A percentile compares a stretch with the other conserved stretches of the same genome.
Evolutionary conservation across 2,329 filamentous ascomycete genomes (phyloP).

Genomic region (Verticillium tricorpus): DNA sequence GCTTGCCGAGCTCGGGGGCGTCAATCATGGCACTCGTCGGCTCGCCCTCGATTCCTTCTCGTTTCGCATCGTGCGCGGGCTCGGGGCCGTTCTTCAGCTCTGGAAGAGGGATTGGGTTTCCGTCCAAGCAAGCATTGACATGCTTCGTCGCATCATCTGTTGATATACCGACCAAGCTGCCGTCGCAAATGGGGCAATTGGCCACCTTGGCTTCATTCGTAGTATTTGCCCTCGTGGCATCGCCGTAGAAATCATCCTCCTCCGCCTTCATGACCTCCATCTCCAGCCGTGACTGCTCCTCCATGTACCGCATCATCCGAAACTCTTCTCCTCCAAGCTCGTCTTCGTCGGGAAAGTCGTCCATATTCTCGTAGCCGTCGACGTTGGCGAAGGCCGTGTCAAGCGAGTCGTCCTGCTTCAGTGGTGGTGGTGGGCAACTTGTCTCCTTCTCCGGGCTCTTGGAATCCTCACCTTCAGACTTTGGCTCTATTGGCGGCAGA

Average conservation of each 20-base stretch:
- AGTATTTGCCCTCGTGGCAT: slow-evolving; percentile 23
- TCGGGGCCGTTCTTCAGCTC: slow-evolving; percentile 14
- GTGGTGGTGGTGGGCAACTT: slow-evolving; percentile 10
- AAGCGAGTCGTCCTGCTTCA: slow-evolving; percentile 26
- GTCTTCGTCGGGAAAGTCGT: slow-evolving; percentile 50
- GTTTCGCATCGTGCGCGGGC: slow-evolving; percentile 11
- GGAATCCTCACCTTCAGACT: not conserved
- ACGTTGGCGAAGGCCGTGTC: slow-evolving; percentile 28
- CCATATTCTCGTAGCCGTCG: slow-evolving; percentile 37
- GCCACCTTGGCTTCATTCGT: slow-evolving; percentile 26
- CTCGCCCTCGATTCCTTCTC: not conserved
- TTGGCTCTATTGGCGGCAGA: not conserved
- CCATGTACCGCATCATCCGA: slow-evolving; percentile 66
- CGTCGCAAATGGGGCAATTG: slow-evolving; percentile 74
- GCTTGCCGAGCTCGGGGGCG: slow-evolving; percentile 41
- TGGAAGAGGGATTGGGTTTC: slow-evolving; percentile 60
- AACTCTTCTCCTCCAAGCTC: slow-evolving; percentile 59
- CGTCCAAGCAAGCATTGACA: slow-evolving; percentile 91
- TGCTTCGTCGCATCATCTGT: slow-evolving; percentile 71
- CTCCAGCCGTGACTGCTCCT: slow-evolving; percentile 66
- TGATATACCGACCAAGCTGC: slow-evolving; percentile 54
- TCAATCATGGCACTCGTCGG: slow-evolving; percentile 22
- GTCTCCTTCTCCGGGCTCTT: slow-evolving; percentile 7
- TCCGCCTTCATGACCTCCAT: slow-evolving; percentile 38
- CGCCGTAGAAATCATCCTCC: slow-evolving; percentile 36